Base-by-base conservation (phyloP, 2,329 filamentous ascomycete genomes). In the Paecilomyces niveus region DNA sequence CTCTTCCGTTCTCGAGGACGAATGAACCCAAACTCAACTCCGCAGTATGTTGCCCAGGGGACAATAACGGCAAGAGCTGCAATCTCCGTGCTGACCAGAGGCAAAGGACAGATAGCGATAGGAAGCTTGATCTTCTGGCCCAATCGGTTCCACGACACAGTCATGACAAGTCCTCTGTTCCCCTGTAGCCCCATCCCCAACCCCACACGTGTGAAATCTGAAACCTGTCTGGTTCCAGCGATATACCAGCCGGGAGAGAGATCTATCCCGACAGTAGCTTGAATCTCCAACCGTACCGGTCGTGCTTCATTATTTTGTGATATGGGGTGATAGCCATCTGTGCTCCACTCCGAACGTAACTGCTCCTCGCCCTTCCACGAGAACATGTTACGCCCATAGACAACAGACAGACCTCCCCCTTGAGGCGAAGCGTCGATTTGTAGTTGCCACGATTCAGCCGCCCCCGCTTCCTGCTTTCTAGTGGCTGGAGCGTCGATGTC, bases 21-120 rank as follows among this genome's bases (percentile, higher is more conserved):
- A 32, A 76, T 68, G 51, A 71, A 68, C 2, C 72, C 73, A 60
- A 77, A 78, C 62, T 78, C 76, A 50, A 76, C 52, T 1, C 72
- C 70, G 31, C 72, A 69, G 56, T 78, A 78, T 10, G 70, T 62
- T 35, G 72, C 62, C 71, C 72, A 76, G 0, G 76, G 76, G 24
- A 75, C 63, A 21, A 73, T 61, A 10, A 75, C 65, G 6, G 71
- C 74, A 55, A 75, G 58, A 2, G 68, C 59, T 10, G 72, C 70
- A 49, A 73, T 66, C 53, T 75, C 72, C 22, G 63, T 64, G 50
- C 68, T 71, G 18, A 72, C 65, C n/a, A 68, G 54, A 4, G 70
- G 65, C 7, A 73, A 32, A 4, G 75, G 68, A 57, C 74, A 73
- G 33, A 78, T 35, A 11, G 67, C 63, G 33, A 78, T 70, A 6